Conservation (phyloP, 2,329 filamentous ascomycete species). For the Fusarium sp. region DNA sequence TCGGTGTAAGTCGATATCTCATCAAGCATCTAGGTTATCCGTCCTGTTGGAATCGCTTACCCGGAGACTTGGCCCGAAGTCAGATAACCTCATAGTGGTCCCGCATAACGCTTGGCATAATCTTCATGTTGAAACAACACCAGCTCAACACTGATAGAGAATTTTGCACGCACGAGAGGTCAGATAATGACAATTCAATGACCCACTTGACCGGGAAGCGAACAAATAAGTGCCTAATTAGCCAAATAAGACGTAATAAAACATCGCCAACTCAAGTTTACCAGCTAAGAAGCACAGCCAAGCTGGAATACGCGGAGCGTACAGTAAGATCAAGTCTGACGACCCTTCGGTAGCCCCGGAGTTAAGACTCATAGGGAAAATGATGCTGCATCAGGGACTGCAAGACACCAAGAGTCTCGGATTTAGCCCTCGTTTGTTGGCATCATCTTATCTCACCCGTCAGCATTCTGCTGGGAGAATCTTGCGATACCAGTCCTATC, state of each 20-base stretch:
- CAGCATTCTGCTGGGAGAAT: conserved; percentile 15
- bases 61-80: neutral
- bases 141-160: neutral
- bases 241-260: conserved; percentile 10
- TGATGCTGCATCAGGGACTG: neutral
- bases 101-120: conserved; percentile 30
- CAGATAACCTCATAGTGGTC: conserved; percentile 1
- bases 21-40: conserved; percentile 6
- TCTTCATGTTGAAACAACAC: neutral
- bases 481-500: neutral
- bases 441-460: conserved; percentile 27
- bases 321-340: conserved; percentile 28
- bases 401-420: neutral
- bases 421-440: neutral
- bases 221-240: neutral
- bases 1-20: neutral
- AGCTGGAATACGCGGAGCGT: neutral
- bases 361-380: conserved; percentile 24
- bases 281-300: neutral
- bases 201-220: conserved; percentile 9
- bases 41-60: conserved; percentile 1
- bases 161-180: neutral
- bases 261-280: conserved; percentile 1
- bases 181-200: neutral
- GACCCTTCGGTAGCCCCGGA: conserved; percentile 33